These are phyloP conservation scores for Gnomoniopsis sp. DNA, from an alignment of 2,329 filamentous ascomycete genomes.

Conservation along the genomic window DNA sequence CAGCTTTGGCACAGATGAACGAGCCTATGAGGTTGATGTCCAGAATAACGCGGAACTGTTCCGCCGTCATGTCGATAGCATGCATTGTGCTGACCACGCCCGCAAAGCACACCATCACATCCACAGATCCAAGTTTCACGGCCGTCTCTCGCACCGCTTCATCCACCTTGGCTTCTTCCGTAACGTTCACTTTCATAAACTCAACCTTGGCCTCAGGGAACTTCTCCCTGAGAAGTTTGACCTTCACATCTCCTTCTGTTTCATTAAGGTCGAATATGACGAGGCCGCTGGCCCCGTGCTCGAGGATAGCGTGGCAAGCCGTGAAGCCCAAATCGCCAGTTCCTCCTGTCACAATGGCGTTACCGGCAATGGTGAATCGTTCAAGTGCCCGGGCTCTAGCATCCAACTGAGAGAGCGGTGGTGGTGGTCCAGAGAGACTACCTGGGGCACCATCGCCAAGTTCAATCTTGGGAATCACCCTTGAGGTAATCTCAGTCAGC, in stretches of 20 bases:
- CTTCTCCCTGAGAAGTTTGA: slow-evolving; percentile 43
- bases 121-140: slow-evolving; percentile 44
- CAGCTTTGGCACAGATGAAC: slow-evolving; percentile 68
- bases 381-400: slow-evolving; percentile 13
- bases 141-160: slow-evolving; percentile 36
- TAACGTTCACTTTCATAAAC: slow-evolving; percentile 54
- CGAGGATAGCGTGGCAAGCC: slow-evolving; percentile 59
- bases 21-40: slow-evolving; percentile 71
- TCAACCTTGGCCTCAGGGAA: slow-evolving; percentile 54
- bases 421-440: slow-evolving; percentile 8
- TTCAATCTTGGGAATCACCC: slow-evolving; percentile 11
- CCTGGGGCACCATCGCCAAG: slow-evolving; percentile 12
- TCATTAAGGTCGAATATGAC: slow-evolving; percentile 57
- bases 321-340: slow-evolving; percentile 60
- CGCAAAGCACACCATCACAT: slow-evolving; percentile 62
- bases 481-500: not conserved
- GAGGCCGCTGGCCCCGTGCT: slow-evolving; percentile 61
- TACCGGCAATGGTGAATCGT: slow-evolving; percentile 31
- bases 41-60: slow-evolving; percentile 60
- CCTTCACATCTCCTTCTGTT: slow-evolving; percentile 25
- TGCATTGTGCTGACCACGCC: slow-evolving; percentile 63
- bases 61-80: slow-evolving; percentile 55
- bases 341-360: slow-evolving; percentile 58
- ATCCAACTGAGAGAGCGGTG: slow-evolving; percentile 4
- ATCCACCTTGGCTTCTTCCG: slow-evolving; percentile 21